These are phyloP conservation scores for Arachis monticola DNA, from an alignment of 331 rosid genomes.

Conservation along the genomic window DNA sequence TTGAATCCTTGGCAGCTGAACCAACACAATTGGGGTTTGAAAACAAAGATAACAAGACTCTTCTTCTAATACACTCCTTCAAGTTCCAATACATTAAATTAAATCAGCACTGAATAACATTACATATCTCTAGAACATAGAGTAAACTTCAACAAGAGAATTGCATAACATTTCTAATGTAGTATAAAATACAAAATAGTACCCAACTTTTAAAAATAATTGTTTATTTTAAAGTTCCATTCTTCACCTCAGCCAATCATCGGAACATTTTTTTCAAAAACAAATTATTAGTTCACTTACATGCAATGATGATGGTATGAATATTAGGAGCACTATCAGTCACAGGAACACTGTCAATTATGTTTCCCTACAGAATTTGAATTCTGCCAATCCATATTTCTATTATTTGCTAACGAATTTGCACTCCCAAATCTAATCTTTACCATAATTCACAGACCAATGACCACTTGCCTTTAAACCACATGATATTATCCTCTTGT, in stretches of 20 bases:
- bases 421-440: neutral
- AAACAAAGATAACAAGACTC: slow-evolving; percentile 61
- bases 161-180: neutral
- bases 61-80: slow-evolving; percentile 80
- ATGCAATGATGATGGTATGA: neutral
- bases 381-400: neutral
- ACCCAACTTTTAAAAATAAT: neutral
- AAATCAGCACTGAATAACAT: slow-evolving; percentile 19
- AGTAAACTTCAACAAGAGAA: neutral
- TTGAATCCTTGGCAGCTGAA: slow-evolving; percentile 69
- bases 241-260: neutral
- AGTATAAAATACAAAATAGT: neutral
- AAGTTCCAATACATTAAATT: slow-evolving; percentile 31
- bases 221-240: neutral
- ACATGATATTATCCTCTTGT: neutral
- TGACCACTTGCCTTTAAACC: neutral
- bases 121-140: neutral
- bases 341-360: neutral
- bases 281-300: neutral
- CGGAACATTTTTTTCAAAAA: neutral
- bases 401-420: neutral
- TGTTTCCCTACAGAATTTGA: neutral
- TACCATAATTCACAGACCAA: slow-evolving; percentile 15
- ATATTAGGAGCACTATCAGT: neutral
- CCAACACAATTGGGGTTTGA: slow-evolving; percentile 62